A percentile compares a stretch with the other conserved stretches of the same genome.
These are phyloP conservation scores for Pseudonitzschia multiseries DNA, from an alignment of 108 stramenopile species.

Conservation along the genomic window DNA sequence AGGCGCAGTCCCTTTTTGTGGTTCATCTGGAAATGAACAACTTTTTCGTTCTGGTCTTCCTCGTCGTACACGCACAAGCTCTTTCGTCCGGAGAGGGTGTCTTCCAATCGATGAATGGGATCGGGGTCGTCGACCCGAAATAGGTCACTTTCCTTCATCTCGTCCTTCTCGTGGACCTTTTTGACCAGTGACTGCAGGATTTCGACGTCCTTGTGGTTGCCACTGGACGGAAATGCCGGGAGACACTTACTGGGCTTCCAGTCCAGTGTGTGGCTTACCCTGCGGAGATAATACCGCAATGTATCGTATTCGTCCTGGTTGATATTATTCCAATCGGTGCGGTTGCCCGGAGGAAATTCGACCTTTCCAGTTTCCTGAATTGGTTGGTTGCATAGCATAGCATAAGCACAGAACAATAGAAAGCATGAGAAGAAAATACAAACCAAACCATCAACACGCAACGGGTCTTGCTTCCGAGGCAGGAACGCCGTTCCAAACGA, in stretches of 20 bases:
- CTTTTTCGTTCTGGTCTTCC: conserved; percentile 58
- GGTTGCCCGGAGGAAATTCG: conserved; percentile 69
- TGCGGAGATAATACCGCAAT: conserved; percentile 32
- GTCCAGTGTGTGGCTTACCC: conserved; percentile 29
- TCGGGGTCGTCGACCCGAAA: conserved; percentile 45
- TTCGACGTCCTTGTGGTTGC: conserved; percentile 43
- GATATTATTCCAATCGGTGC: conserved; percentile 66
- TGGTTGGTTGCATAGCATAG: not conserved
- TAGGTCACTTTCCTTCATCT: no score
- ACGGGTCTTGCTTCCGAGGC: no score
- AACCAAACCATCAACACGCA: no score
- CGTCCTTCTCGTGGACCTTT: conserved; percentile 20
- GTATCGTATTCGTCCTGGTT: conserved; percentile 35
- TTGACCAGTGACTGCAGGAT: conserved; percentile 40
- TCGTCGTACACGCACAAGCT: conserved; percentile 63
- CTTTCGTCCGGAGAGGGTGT: conserved; percentile 50
- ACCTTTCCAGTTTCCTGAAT: conserved; percentile 47
- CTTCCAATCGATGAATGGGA: conserved; percentile 59
- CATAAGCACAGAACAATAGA: not conserved
- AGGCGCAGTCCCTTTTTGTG: conserved; percentile 44
- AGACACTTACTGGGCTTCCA: conserved; percentile 64
- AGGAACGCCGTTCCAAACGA: no score
- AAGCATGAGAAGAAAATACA: no score
- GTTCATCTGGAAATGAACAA: conserved; percentile 51
- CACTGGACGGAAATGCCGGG: conserved; percentile 62